These are phyloP conservation scores for Piedraia hortae DNA, from an alignment of 2,329 filamentous ascomycete genomes.

Conservation along the genomic window DNA sequence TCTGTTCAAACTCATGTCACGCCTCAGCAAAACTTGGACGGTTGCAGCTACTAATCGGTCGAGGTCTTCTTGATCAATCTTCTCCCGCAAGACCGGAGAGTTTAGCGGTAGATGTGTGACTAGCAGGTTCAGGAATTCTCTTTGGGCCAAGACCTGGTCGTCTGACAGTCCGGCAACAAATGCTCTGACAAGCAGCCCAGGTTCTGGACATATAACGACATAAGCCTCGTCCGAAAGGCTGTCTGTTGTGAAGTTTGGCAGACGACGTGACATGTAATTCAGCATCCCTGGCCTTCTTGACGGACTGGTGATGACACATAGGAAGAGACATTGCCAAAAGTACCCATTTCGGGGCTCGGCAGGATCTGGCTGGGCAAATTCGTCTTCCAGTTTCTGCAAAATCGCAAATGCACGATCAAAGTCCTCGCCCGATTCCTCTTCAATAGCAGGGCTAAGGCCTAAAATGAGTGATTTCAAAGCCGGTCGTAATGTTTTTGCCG, in stretches of 20 bases:
- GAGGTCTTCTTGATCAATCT: constrained; percentile 46
- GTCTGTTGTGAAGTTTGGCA: constrained; percentile 25
- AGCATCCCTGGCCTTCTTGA: constrained; percentile 64
- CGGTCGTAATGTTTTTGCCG: constrained; percentile 46
- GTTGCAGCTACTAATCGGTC: constrained; percentile 61
- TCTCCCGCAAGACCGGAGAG: constrained; percentile 50
- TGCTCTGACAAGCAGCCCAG: constrained; percentile 65
- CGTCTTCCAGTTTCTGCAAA: constrained; percentile 47
- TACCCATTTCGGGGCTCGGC: constrained; percentile 31
- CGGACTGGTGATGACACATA: constrained; percentile 73
- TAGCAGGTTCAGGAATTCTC: constrained; percentile 76
- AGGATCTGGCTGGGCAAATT: constrained; percentile 27
- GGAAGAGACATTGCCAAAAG: constrained; percentile 95
- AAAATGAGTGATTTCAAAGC: constrained; percentile 77
- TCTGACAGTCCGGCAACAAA: constrained; percentile 77
- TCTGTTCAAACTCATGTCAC: constrained; percentile 91
- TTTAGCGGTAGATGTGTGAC: constrained; percentile 73
- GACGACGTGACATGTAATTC: constrained; percentile 52
- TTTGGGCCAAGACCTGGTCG: constrained; percentile 69
- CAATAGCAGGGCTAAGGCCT: constrained; percentile 66
- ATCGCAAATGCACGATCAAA: constrained; percentile 68
- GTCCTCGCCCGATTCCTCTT: constrained; percentile 92
- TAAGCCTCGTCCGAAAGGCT: neutral
- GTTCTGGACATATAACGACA: constrained; percentile 58
- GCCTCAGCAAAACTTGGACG: constrained; percentile 58